Base-by-base conservation (phyloP, 192 early-diverging fungal species). In the Mortierella hygrophila region DNA sequence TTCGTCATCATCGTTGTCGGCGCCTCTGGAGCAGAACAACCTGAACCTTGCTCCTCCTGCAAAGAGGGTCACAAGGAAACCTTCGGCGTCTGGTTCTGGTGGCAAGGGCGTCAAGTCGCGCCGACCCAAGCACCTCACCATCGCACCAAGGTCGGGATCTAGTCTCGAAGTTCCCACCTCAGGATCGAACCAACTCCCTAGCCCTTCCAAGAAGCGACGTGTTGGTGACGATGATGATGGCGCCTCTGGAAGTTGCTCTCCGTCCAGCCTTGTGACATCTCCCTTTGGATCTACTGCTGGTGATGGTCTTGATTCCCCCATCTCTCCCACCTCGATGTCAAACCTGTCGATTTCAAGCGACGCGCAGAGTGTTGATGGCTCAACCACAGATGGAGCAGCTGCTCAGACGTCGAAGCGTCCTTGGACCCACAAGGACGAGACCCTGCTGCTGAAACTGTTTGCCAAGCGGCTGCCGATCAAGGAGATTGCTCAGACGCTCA, bases 401-500 rank as follows among this genome's bases (percentile, higher is more conserved):
- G 44, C 72, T 7, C 42, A n/a, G 18, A 6, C 80, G 6, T 47
- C 76, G 8, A 86, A 86, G 65, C 75, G 84, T 32, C 84, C 84
- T 16, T 86, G 84, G 84, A 81, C 84, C 4, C 60, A 72, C 32
- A 70, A 80, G 49, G 84, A 86, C 7, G 84, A 86, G 37, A 52
- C 74, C 0, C 37, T 77, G 71, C 76, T 86, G 9, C 42, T 86
- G 38, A 75, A 81, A 8, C 65, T 86, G 3, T 77, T 81, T 70
- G 26, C 70, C 2, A 86, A 71, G 20, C 79, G 57, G 1, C 38
- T 26, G 46, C 84, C 84, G 7, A 86, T 86, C 75, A 76, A 80
- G 16, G 84, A 86, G 35, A 80, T 86, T 37, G 84, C 84, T 13
- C 46, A 80, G 44, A 57, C 74, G 4, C 71, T 86, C 38, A 71